These are phyloP conservation scores for Ailanthus altissimus DNA, from an alignment of 345 rosid genomes.

Conservation along the genomic window DNA sequence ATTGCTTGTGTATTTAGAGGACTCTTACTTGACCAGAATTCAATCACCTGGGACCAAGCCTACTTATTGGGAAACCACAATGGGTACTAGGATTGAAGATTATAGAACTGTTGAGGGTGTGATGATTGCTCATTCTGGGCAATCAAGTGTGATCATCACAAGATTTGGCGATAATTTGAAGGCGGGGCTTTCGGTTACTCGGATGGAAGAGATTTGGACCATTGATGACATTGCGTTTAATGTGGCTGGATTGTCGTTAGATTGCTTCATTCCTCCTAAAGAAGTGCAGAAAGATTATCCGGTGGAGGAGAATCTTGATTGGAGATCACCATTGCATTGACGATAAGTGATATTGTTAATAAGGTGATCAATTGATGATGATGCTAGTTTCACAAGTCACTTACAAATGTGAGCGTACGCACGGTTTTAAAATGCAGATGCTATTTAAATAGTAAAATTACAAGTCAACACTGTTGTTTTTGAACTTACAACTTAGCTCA, in stretches of 20 bases:
- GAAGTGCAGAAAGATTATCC: constrained; percentile 48
- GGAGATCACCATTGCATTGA: constrained; percentile 35
- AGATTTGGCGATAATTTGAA: constrained; percentile 80
- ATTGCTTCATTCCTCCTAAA: constrained; percentile 87
- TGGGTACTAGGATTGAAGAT: constrained; percentile 71
- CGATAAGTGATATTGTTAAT: background rate
- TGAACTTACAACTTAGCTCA: too few relatives aligned
- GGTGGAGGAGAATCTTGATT: constrained; percentile 38
- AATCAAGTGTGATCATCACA: constrained; percentile 66
- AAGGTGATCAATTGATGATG: background rate
- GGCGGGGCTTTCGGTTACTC: constrained; percentile 67
- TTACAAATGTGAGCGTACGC: too few relatives aligned
- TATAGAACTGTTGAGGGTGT: constrained; percentile 69
- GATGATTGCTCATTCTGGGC: constrained; percentile 88
- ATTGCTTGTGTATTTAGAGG: constrained; percentile 64
- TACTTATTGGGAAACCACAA: constrained; percentile 93
- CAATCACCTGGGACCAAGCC: constrained; percentile 79
- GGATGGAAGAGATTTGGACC: constrained; percentile 85
- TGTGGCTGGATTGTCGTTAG: constrained; percentile 72
- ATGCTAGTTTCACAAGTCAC: too few relatives aligned
- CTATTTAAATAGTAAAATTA: too few relatives aligned
- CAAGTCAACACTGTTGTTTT: too few relatives aligned
- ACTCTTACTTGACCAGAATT: constrained; percentile 72
- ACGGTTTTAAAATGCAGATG: too few relatives aligned
- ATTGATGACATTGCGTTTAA: constrained; percentile 88